phyloP scores from a whole-genome alignment of 2,329 filamentous ascomycete genomes.

The Colletotrichum endophyticum region DNA sequence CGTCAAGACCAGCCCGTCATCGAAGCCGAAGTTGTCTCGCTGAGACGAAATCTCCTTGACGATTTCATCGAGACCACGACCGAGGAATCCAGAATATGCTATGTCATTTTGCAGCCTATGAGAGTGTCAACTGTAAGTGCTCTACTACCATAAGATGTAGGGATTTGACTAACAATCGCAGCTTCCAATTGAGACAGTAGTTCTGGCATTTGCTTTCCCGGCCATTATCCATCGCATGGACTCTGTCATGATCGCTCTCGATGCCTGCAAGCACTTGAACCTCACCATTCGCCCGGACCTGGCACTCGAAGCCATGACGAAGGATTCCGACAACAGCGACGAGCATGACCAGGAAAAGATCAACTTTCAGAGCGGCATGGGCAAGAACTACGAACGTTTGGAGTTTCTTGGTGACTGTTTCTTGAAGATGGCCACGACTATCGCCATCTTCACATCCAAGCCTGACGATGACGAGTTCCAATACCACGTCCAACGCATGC shows the following conservation, averaged over 20 bases:
- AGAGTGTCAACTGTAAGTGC: constrained; percentile 74
- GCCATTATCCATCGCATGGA: constrained; percentile 87
- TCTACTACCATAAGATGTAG: neutral
- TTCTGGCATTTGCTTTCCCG: constrained; percentile 78
- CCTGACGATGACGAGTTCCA: constrained; percentile 83
- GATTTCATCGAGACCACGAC: constrained; percentile 60
- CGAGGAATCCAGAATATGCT: constrained; percentile 55
- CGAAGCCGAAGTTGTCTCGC: constrained; percentile 72
- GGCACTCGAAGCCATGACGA: constrained; percentile 89
- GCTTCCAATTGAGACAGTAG: constrained; percentile 73
- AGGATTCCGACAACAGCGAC: constrained; percentile 85
- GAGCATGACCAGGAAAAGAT: constrained; percentile 72
- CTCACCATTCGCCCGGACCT: constrained; percentile 70
- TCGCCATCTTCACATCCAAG: constrained; percentile 79
- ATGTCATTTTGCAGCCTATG: constrained; percentile 78
- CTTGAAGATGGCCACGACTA: constrained; percentile 93
- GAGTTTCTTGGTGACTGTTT: constrained; percentile 95
- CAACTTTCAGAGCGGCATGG: constrained; percentile 85
- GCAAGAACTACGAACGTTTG: constrained; percentile 90
- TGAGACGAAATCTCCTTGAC: constrained; percentile 85
- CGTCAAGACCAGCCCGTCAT: constrained; percentile 80
- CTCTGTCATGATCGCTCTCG: constrained; percentile 77
- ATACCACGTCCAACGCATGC: constrained; percentile 90
- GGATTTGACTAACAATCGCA: constrained; percentile 36
- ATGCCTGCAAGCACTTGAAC: constrained; percentile 71